A percentile compares a stretch with the other conserved stretches of the same genome.
Evolutionary conservation across 192 early-diverging fungal species (phyloP).

Genomic region (Rhizophagus prolifer): DNA sequence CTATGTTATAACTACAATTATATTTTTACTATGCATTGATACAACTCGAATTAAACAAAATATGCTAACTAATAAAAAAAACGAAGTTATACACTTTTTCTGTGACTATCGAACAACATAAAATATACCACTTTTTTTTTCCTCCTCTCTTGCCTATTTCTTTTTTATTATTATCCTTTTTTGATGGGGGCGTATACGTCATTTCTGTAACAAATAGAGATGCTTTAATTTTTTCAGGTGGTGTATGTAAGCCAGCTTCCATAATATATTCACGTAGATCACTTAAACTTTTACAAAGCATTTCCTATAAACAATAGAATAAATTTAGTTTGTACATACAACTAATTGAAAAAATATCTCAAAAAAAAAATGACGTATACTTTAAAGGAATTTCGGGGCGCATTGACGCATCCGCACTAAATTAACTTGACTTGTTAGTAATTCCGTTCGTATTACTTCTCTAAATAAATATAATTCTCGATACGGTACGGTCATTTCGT

Average conservation of each 20-base stretch:
- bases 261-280: no score
- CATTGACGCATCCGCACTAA: background rate
- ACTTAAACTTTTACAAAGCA: background rate
- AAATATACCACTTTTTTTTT: no score
- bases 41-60: no score
- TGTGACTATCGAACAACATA: no score
- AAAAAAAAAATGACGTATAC: background rate
- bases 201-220: constrained; percentile 15
- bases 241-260: background rate
- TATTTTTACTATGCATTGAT: no score
- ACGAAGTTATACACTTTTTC: no score
- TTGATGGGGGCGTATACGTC: background rate
- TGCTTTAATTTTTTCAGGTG: background rate
- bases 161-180: background rate
- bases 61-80: no score
- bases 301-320: background rate
- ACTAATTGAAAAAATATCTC: no score
- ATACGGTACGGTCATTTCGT: background rate
- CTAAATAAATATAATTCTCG: constrained; percentile 18
- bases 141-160: background rate
- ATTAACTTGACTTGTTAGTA: constrained; percentile 8
- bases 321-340: background rate
- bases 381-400: constrained; percentile 9
- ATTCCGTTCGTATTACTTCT: constrained; percentile 13
- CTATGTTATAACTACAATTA: no score